These are phyloP conservation scores for Aspergillus ruber DNA, from an alignment of 2,329 filamentous ascomycete genomes.

Conservation along the genomic window DNA sequence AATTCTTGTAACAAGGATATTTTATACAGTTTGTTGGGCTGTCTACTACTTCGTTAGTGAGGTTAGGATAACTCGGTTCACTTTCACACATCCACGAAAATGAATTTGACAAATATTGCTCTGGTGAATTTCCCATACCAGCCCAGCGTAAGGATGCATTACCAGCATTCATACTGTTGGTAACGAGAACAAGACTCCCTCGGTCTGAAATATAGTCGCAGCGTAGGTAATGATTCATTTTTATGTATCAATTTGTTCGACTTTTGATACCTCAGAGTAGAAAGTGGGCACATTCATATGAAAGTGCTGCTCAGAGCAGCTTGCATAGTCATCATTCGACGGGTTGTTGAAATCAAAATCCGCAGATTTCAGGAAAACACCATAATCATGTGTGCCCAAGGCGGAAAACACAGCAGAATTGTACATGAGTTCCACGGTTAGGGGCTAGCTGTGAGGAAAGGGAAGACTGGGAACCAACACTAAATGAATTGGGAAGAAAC, in stretches of 20 bases:
- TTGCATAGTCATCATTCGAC: not conserved
- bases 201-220: not conserved
- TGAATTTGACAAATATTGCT: not conserved
- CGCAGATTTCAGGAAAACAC: not conserved
- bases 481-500: conserved; percentile 13
- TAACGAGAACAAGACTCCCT: not conserved
- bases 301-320: not conserved
- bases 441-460: not conserved
- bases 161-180: not conserved
- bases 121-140: not conserved
- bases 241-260: not conserved
- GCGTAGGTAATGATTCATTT: not conserved
- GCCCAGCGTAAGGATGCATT: not conserved
- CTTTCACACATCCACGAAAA: not conserved
- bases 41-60: too few relatives aligned
- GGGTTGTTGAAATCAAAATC: not conserved
- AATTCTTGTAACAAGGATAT: too few relatives aligned
- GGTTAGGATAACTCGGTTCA: too few relatives aligned
- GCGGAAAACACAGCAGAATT: conserved; percentile 4
- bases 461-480: conserved; percentile 8
- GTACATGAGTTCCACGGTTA: conserved; percentile 2
- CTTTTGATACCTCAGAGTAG: too few relatives aligned
- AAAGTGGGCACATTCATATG: not conserved
- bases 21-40: too few relatives aligned
- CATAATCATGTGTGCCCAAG: not conserved